Evolutionary conservation across 176 grass and related monocot genomes (phyloP).

Genomic region (Rhynchospora breviuscula): DNA sequence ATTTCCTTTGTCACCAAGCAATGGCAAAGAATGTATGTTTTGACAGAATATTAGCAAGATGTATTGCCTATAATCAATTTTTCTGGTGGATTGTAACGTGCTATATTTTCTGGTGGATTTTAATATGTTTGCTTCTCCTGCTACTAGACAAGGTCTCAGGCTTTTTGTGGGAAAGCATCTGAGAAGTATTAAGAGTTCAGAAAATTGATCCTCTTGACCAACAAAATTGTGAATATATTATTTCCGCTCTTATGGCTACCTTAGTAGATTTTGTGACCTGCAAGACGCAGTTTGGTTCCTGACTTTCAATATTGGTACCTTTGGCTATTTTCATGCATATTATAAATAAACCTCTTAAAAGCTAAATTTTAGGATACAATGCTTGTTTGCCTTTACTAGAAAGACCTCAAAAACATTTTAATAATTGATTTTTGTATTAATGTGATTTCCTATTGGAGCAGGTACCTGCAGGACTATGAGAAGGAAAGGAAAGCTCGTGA

Average conservation of each 20-base stretch:
- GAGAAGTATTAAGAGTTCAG: neutral
- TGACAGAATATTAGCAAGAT: neutral
- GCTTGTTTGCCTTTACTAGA: neutral
- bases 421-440: neutral
- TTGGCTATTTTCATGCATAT: too few species aligned
- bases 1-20: neutral
- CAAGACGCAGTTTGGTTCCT: neutral
- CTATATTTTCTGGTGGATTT: neutral
- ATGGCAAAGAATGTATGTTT: neutral
- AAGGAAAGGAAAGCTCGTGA: slow-evolving; percentile 53
- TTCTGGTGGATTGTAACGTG: neutral
- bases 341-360: too few species aligned
- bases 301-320: neutral
- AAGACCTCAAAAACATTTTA: neutral
- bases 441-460: neutral
- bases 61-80: neutral
- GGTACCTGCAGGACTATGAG: slow-evolving; percentile 57
- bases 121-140: neutral
- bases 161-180: neutral
- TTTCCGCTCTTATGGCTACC: neutral
- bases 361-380: too few species aligned
- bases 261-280: neutral
- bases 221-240: neutral
- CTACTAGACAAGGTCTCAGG: too few species aligned
- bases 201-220: neutral